Evolutionary conservation across 805 yeast species (phyloP), one percentile per base, ranked within the genome.

Genomic region (Cyberlindnera nakhonratchasimensis): DNA sequence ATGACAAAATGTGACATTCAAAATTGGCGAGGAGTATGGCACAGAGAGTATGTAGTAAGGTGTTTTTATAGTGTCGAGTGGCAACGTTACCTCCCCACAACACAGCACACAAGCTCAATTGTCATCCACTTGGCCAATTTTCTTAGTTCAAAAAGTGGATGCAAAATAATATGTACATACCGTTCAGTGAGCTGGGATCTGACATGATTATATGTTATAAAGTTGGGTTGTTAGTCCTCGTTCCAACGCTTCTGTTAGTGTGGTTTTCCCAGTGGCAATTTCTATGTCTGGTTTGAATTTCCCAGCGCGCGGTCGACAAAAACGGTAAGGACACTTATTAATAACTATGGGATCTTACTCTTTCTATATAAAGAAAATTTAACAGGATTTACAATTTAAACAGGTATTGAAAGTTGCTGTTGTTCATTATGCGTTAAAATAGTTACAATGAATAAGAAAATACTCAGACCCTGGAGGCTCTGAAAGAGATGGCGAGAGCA

Each of bases 111-210:
- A n/a, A n/a, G n/a, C 22, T 30, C 33, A 30, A 30, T 30, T 30
- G 33, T 9, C 22, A 19, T 19, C 21, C 21, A 18, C 33, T 11
- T 22, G 22, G 13, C 13, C 34, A 17, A n/a, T 22, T 10, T 17
- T 18, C 23, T 7, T 10, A 13, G 22, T 19, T 14, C 18, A 28
- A 33, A 10, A n/a, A n/a, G n/a, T n/a, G n/a, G n/a, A 17, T 16
- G n/a, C 10, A 21, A 6, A 2, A 12, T 10, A 6, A 4, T 16
- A 6, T 5, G n/a, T 10, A 68, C 78, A 47, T 67, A 72, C 81
- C 88, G 61, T 83, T 83, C 53, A 82, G 74, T 33, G 88, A 79
- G 63, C 86, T 80, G 59, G 89, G 89, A 66, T 83, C 89, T 33
- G 87, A 80, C 88, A 82, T 80, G 18, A 25, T 44, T 29, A 10